Conservation (phyloP, 768 basidiomycete species). For the Boletus bicolor region DNA sequence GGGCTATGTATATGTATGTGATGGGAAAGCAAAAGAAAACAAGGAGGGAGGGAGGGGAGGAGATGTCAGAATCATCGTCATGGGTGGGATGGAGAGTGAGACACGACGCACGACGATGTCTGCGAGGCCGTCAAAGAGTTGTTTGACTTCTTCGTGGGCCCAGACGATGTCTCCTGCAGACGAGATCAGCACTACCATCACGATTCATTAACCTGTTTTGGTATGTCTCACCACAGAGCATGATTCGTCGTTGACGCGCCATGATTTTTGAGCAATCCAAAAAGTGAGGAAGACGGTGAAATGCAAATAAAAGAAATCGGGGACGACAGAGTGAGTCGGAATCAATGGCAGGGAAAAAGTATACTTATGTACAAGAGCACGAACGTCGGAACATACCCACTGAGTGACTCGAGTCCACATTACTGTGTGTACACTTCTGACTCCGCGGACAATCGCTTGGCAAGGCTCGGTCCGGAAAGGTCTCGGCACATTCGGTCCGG, state of each 20-base stretch:
- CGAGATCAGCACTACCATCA: not conserved
- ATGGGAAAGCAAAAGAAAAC: too few species aligned
- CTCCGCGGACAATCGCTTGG: too few species aligned
- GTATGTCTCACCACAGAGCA: slow-evolving; percentile 33
- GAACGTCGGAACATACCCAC: too few species aligned
- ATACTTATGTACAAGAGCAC: not conserved
- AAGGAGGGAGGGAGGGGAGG: too few species aligned
- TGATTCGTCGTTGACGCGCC: slow-evolving; percentile 24
- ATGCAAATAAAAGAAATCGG: not conserved
- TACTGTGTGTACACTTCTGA: too few species aligned
- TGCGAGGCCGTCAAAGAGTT: slow-evolving; percentile 63
- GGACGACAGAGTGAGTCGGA: not conserved
- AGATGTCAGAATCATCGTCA: not conserved
- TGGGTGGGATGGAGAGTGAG: not conserved
- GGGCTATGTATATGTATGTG: slow-evolving; percentile 28
- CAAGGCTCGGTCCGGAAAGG: not conserved
- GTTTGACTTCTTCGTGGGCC: slow-evolving; percentile 72
- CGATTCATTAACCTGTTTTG: not conserved
- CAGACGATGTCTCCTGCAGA: slow-evolving; percentile 65
- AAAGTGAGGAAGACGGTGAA: too few species aligned
- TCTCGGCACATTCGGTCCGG: not conserved
- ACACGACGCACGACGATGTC: slow-evolving; percentile 66
- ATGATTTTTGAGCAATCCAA: slow-evolving; percentile 6
- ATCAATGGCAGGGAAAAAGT: not conserved
- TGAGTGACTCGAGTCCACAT: too few species aligned